Conservation (phyloP, 352 stramenopile species). For the Pythium dissotocum region DNA sequence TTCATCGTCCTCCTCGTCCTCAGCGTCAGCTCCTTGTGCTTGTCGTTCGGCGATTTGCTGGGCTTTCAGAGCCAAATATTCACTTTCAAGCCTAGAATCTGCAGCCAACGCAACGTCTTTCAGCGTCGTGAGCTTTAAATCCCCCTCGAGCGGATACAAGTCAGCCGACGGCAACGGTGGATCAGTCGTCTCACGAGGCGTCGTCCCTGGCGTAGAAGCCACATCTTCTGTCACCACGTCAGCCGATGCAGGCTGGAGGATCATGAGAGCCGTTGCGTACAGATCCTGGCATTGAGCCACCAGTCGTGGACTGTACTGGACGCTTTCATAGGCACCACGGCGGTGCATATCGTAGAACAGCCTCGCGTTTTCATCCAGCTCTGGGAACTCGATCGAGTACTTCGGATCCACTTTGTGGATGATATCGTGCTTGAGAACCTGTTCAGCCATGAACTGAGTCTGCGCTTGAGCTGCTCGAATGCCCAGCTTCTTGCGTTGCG, state of each 20-base stretch:
- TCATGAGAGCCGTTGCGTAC: conserved; percentile 2
- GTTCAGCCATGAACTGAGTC: conserved; percentile 49
- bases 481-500: conserved; percentile 27
- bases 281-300: conserved; percentile 13
- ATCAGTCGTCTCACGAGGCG: neutral
- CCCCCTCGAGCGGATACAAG: conserved; percentile 9
- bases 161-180: neutral
- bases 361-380: conserved; percentile 32
- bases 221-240: neutral
- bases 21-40: conserved; percentile 9
- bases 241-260: neutral
- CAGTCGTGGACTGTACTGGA: conserved; percentile 22
- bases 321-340: conserved; percentile 15
- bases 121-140: conserved; percentile 15
- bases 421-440: conserved; percentile 53
- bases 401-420: conserved; percentile 36
- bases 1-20: conserved; percentile 24
- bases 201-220: neutral
- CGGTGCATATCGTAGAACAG: conserved; percentile 40
- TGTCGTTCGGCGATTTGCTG: conserved; percentile 4
- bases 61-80: conserved; percentile 8
- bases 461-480: conserved; percentile 20
- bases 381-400: conserved; percentile 31
- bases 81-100: conserved; percentile 7
- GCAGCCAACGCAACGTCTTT: conserved; percentile 15